Percentiles rank a stretch among this genome's conserved stretches.
Conservation (phyloP, 83 land plant species). For the Thuja plicata region DNA sequence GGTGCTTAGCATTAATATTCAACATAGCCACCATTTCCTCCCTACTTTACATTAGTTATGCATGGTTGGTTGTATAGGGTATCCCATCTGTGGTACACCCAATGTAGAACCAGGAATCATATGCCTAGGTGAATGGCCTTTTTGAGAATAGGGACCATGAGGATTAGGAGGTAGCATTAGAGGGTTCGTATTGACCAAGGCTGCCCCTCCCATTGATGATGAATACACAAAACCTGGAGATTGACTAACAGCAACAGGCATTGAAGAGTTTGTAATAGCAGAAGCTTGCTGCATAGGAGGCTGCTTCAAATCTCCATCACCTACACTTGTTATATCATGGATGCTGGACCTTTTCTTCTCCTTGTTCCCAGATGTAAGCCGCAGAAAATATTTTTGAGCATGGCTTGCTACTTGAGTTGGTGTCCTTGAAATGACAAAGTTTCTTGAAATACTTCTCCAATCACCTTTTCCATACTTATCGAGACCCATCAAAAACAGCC, state of each 20-base stretch:
- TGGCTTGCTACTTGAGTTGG: slow-evolving; percentile 89
- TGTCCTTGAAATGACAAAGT: slow-evolving; percentile 69
- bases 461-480: slow-evolving; percentile 82
- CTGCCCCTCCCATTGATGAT: slow-evolving; percentile 8
- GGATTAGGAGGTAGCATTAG: slow-evolving; percentile 5
- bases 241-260: neutral
- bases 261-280: slow-evolving; percentile 8
- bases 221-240: slow-evolving; percentile 5
- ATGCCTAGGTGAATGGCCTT: slow-evolving; percentile 15
- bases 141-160: slow-evolving; percentile 8
- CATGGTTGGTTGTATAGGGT: slow-evolving; percentile 14
- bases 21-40: neutral
- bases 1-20: neutral
- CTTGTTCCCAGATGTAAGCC: slow-evolving; percentile 55
- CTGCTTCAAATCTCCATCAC: slow-evolving; percentile 6
- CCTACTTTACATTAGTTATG: neutral
- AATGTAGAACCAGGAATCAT: slow-evolving; percentile 11
- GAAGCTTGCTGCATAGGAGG: slow-evolving; percentile 12
- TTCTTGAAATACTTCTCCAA: slow-evolving; percentile 82
- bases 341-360: slow-evolving; percentile 60
- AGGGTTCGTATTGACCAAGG: slow-evolving; percentile 5
- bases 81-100: slow-evolving; percentile 17
- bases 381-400: slow-evolving; percentile 76
- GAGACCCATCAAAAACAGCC: slow-evolving; percentile 71
- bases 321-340: slow-evolving; percentile 51